These are phyloP conservation scores for Tagetes patula DNA, from an alignment of 129 eudicot species.

Conservation along the genomic window DNA sequence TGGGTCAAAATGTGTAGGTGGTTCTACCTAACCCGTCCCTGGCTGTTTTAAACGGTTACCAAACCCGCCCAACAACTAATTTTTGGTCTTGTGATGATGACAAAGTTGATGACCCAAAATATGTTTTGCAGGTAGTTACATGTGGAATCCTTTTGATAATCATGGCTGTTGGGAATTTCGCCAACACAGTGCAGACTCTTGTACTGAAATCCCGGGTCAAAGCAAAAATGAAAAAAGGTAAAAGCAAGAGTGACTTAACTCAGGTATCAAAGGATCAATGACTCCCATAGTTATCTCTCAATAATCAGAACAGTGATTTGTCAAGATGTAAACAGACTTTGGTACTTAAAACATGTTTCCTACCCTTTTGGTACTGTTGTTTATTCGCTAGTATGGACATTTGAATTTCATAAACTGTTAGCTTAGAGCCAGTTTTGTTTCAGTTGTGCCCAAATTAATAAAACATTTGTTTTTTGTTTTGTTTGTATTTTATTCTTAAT, in stretches of 20 bases:
- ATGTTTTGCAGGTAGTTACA: constrained; percentile 53
- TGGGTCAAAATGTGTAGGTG: neutral
- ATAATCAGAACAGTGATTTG: constrained; percentile 22
- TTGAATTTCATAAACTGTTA: constrained; percentile 27
- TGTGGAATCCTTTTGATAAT: constrained; percentile 79
- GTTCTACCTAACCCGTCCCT: constrained; percentile 1
- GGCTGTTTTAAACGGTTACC: neutral
- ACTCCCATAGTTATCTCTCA: constrained; percentile 17
- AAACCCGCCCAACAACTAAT: neutral
- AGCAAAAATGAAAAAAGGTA: constrained; percentile 85
- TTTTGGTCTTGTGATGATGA: neutral
- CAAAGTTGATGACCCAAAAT: neutral
- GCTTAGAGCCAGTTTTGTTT: constrained; percentile 31
- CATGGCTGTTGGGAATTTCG: constrained; percentile 94
- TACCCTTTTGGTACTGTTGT: constrained; percentile 16
- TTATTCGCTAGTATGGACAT: constrained; percentile 15
- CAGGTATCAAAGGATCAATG: constrained; percentile 36
- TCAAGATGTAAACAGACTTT: constrained; percentile 19
- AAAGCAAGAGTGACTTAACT: constrained; percentile 54
- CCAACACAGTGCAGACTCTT: constrained; percentile 89
- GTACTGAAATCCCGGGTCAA: constrained; percentile 71
- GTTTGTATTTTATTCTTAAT: too few relatives aligned
- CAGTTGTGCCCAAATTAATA: constrained; percentile 29
- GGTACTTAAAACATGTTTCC: neutral
- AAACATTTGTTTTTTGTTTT: neutral